These are phyloP conservation scores for Limnomonas spitsbergensis DNA, from an alignment of 139 green algal species.

Conservation along the genomic window DNA sequence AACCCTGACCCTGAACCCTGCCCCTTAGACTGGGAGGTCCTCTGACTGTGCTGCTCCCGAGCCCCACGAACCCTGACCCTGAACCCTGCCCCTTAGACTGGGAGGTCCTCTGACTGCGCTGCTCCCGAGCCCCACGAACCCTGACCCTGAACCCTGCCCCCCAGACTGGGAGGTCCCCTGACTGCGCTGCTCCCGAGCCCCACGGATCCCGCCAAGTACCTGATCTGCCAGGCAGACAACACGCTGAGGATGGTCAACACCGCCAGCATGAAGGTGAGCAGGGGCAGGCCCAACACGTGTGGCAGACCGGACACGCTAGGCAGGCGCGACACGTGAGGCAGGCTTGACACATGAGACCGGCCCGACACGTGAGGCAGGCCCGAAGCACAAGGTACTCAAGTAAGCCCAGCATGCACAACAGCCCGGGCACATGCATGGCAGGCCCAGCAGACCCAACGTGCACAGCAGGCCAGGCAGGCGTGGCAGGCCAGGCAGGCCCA, in stretches of 20 bases:
- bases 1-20: conserved; percentile 47
- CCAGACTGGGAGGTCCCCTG: conserved; percentile 71
- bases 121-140: conserved; percentile 36
- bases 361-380: too few relatives aligned
- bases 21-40: conserved; percentile 71
- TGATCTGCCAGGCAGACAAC: conserved; percentile 72
- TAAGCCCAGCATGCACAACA: too few relatives aligned
- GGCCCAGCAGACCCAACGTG: too few relatives aligned
- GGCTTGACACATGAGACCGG: too few relatives aligned
- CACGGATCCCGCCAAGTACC: conserved; percentile 51
- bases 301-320: background rate
- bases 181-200: conserved; percentile 36
- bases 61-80: conserved; percentile 42
- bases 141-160: conserved; percentile 46
- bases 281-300: too few relatives aligned
- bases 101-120: conserved; percentile 61
- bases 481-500: too few relatives aligned
- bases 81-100: conserved; percentile 66
- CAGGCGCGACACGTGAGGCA: background rate
- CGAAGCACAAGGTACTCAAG: too few relatives aligned
- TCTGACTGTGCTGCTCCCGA: conserved; percentile 47
- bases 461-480: too few relatives aligned
- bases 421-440: too few relatives aligned
- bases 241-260: conserved; percentile 63
- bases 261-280: conserved; percentile 42